Evolutionary conservation across 352 stramenopile genomes (phyloP).

Genomic region (Pythium coloratum): DNA sequence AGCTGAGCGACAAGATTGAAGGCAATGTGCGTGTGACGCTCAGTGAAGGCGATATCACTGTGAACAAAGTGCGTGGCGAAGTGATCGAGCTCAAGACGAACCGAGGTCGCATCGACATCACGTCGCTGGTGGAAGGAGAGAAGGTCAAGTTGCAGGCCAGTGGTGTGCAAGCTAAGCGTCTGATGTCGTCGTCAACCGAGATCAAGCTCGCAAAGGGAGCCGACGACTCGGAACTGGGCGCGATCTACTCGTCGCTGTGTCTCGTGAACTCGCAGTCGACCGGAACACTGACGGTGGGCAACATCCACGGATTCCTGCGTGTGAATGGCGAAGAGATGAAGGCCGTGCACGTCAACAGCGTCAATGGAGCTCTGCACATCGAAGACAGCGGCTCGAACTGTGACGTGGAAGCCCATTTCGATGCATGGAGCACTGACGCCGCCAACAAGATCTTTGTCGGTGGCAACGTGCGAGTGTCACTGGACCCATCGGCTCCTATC

Average conservation of each 20-base stretch:
- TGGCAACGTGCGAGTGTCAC: conserved; percentile 58
- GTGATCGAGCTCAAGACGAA: conserved; percentile 68
- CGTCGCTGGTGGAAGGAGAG: conserved; percentile 58
- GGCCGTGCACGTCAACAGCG: conserved; percentile 53
- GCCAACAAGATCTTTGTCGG: conserved; percentile 67
- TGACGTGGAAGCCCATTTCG: conserved; percentile 65
- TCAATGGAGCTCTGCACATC: conserved; percentile 68
- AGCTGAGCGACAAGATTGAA: conserved; percentile 65
- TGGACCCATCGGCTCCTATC: conserved; percentile 56
- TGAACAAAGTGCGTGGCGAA: conserved; percentile 66
- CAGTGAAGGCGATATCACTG: conserved; percentile 50
- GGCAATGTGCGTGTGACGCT: conserved; percentile 67
- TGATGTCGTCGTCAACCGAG: conserved; percentile 55
- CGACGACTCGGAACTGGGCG: conserved; percentile 47
- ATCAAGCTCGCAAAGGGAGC: conserved; percentile 56
- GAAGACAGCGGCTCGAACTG: conserved; percentile 67
- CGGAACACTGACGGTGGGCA: conserved; percentile 47
- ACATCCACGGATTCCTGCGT: conserved; percentile 70
- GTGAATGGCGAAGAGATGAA: conserved; percentile 50
- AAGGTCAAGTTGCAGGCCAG: conserved; percentile 47
- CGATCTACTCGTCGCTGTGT: conserved; percentile 69
- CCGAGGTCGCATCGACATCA: conserved; percentile 43
- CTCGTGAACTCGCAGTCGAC: conserved; percentile 43
- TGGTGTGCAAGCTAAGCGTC: conserved; percentile 51
- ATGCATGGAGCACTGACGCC: conserved; percentile 52